A percentile compares a stretch with the other conserved stretches of the same genome.
Evolutionary conservation across 768 basidiomycete species (phyloP).

Genomic region (Serpula lacrymans): DNA sequence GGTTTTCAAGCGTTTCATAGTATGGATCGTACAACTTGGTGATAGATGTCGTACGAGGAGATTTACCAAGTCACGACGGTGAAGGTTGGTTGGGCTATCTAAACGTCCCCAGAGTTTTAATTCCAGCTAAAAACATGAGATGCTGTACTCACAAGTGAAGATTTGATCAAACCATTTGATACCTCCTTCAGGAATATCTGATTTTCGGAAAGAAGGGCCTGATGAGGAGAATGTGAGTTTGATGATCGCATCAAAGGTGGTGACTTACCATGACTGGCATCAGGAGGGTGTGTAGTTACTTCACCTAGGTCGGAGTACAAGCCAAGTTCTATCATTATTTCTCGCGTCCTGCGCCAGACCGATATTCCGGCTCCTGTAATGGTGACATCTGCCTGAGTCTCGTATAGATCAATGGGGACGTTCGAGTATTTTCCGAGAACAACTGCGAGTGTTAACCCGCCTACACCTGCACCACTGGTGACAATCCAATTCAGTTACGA

Average conservation of each 20-base stretch:
- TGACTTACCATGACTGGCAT: slow-evolving; percentile 11
- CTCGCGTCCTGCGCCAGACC: slow-evolving; percentile 46
- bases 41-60: slow-evolving; percentile 28
- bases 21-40: slow-evolving; percentile 25
- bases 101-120: slow-evolving; percentile 18
- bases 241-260: background rate
- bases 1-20: slow-evolving; percentile 31
- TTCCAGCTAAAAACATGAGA: background rate
- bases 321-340: slow-evolving; percentile 41
- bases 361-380: slow-evolving; percentile 40
- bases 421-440: slow-evolving; percentile 32
- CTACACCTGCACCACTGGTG: slow-evolving; percentile 39
- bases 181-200: slow-evolving; percentile 31
- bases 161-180: slow-evolving; percentile 22
- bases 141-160: slow-evolving; percentile 10
- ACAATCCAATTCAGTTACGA: background rate
- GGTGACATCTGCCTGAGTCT: slow-evolving; percentile 39
- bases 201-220: slow-evolving; percentile 23
- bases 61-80: slow-evolving; percentile 36
- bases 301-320: slow-evolving; percentile 31
- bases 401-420: slow-evolving; percentile 43
- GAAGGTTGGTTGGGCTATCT: slow-evolving; percentile 30
- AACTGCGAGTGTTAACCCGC: slow-evolving; percentile 40
- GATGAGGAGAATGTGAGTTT: slow-evolving; percentile 5
- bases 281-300: slow-evolving; percentile 11